Conservation (phyloP, 2,329 filamentous ascomycete genomes). For the Aspergillus fijiensis region DNA sequence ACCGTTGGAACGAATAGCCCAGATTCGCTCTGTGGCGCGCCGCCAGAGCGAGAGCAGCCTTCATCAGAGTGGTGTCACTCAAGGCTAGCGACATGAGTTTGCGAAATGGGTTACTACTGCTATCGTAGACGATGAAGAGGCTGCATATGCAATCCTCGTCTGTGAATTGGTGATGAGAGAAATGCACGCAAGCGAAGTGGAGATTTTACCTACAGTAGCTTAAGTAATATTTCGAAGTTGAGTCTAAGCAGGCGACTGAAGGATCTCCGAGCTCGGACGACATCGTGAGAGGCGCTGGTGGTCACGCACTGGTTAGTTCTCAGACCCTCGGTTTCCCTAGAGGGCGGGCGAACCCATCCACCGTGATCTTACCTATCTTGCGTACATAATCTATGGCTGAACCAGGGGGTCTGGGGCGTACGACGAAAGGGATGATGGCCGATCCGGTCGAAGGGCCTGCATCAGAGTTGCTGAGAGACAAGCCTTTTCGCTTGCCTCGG, state of each 20-base stretch:
- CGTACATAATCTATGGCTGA: not conserved
- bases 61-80: constrained; percentile 28
- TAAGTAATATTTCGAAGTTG: constrained; percentile 30
- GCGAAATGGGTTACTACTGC: constrained; percentile 35
- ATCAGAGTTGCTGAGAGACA: constrained; percentile 17
- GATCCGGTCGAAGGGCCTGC: not conserved
- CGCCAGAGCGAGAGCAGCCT: constrained; percentile 35
- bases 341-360: no score
- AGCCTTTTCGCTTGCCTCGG: constrained; percentile 33
- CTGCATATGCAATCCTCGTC: constrained; percentile 39
- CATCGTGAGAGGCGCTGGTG: not conserved
- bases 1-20: constrained; percentile 24
- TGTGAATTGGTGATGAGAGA: constrained; percentile 7
- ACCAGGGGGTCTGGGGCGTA: not conserved
- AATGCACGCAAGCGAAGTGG: no score
- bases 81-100: constrained; percentile 33
- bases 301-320: not conserved
- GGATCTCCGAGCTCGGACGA: constrained; percentile 19
- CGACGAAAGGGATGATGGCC: not conserved
- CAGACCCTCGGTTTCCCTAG: no score
- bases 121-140: constrained; percentile 37
- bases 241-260: constrained; percentile 17
- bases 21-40: constrained; percentile 36
- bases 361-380: not conserved
- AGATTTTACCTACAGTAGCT: constrained; percentile 31